These are phyloP conservation scores for Saraca asoca DNA, from an alignment of 331 rosid genomes.

Conservation along the genomic window DNA sequence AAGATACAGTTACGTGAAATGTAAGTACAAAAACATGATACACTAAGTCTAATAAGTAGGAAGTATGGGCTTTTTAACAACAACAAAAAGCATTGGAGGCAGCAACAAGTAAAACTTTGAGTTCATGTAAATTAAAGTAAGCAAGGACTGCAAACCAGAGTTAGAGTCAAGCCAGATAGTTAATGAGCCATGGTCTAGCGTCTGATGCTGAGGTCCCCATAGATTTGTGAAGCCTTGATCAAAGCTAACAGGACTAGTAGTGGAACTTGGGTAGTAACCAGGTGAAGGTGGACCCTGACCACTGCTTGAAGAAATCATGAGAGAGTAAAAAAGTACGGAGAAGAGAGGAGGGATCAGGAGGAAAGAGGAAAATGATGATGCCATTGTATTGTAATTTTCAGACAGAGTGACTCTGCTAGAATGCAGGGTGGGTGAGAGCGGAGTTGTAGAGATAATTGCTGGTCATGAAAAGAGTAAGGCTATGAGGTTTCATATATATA, in stretches of 20 bases:
- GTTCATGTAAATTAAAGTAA: not conserved
- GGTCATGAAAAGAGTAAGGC: conserved; percentile 39
- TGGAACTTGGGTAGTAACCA: conserved; percentile 75
- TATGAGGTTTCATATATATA: conserved; percentile 47
- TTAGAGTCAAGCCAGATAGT: conserved; percentile 72
- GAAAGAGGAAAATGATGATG: conserved; percentile 33
- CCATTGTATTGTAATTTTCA: conserved; percentile 32
- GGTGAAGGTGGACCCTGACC: conserved; percentile 73
- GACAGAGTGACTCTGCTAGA: conserved; percentile 48
- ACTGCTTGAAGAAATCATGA: conserved; percentile 39
- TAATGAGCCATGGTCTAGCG: conserved; percentile 52
- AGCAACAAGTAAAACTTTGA: not conserved
- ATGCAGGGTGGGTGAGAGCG: conserved; percentile 39
- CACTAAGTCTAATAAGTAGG: not conserved
- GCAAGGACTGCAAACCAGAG: conserved; percentile 50
- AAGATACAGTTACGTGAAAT: no score
- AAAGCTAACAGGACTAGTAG: conserved; percentile 49
- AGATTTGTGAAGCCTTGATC: conserved; percentile 57
- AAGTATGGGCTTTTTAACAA: not conserved
- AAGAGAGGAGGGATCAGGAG: conserved; percentile 35
- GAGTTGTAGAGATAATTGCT: conserved; percentile 25
- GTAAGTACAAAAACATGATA: no score
- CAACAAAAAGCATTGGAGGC: not conserved
- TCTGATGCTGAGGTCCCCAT: conserved; percentile 90
- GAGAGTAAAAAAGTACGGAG: conserved; percentile 42